Evolutionary conservation across 2,329 filamentous ascomycete species (phyloP).

Genomic region (Arthroderma sp.): DNA sequence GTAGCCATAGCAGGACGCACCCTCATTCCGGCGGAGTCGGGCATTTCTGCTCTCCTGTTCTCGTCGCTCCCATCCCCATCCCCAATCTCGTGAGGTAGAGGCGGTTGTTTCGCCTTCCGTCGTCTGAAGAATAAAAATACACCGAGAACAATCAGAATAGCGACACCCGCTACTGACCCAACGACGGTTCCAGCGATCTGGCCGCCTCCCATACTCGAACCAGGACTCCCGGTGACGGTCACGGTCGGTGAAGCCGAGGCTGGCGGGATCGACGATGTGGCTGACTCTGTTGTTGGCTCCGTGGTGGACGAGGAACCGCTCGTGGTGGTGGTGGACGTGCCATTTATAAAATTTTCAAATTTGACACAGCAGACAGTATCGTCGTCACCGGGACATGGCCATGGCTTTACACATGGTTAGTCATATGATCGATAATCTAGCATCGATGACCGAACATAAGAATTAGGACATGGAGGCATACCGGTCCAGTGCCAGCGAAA

Average conservation of each 20-base stretch:
- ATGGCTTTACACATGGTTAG: not conserved
- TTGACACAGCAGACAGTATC: slow-evolving; percentile 1
- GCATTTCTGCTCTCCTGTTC: slow-evolving; percentile 1
- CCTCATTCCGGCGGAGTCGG: not conserved
- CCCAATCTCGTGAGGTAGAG: too few relatives aligned
- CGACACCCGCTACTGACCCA: slow-evolving; percentile 59
- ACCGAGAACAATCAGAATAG: slow-evolving; percentile 54
- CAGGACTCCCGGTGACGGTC: not conserved
- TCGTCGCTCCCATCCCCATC: not conserved
- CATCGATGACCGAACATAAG: not conserved
- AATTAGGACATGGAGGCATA: not conserved
- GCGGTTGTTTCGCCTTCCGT: not conserved
- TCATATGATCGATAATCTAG: not conserved
- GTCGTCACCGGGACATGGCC: slow-evolving; percentile 1
- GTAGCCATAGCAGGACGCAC: not conserved
- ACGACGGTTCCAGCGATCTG: slow-evolving; percentile 77
- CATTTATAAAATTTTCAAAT: slow-evolving; percentile 1
- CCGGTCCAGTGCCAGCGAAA: slow-evolving; percentile 1
- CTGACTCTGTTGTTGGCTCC: slow-evolving; percentile 14
- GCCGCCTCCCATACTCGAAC: slow-evolving; percentile 47
- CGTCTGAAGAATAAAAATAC: slow-evolving; percentile 40
- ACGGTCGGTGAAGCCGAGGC: not conserved
- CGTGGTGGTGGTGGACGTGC: not conserved
- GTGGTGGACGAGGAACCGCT: not conserved
- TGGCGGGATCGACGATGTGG: not conserved